These are phyloP conservation scores for Hanseniaspora pseudoguilliermondii DNA, from an alignment of 805 yeast species.

Conservation along the genomic window DNA sequence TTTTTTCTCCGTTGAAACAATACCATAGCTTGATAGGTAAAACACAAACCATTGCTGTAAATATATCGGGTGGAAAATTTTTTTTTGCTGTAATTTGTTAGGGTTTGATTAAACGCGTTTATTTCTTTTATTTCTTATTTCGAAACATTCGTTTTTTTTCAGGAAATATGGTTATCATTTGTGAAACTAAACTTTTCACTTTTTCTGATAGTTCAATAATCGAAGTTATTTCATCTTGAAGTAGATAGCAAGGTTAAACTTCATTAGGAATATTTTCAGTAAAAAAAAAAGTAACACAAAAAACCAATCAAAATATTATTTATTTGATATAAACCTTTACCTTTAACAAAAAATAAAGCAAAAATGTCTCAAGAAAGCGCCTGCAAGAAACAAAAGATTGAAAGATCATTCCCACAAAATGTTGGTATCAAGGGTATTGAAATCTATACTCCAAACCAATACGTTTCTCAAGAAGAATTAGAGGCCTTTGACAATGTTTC, in stretches of 20 bases:
- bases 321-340: too few species aligned
- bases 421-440: slow-evolving; percentile 96
- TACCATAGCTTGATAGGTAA: background rate
- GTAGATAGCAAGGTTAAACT: too few species aligned
- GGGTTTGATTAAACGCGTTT: slow-evolving; percentile 1
- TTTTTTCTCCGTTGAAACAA: background rate
- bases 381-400: slow-evolving; percentile 10
- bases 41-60: background rate
- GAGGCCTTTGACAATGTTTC: slow-evolving; percentile 79
- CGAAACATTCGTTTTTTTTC: background rate
- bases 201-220: background rate
- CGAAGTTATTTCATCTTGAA: too few species aligned
- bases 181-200: background rate
- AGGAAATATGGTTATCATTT: background rate
- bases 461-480: slow-evolving; percentile 76
- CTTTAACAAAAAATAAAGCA: background rate
- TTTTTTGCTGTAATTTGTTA: background rate
- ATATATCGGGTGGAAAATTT: slow-evolving; percentile 1
- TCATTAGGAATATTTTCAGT: too few species aligned
- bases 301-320: too few species aligned
- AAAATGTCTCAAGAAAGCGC: slow-evolving; percentile 7
- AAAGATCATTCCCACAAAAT: slow-evolving; percentile 43
- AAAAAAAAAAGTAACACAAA: background rate
- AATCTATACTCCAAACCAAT: slow-evolving; percentile 73
- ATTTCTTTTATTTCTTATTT: background rate